phyloP scores from a whole-genome alignment of 1,139 yeast genomes.

The Geotrichum macrosporum region DNA sequence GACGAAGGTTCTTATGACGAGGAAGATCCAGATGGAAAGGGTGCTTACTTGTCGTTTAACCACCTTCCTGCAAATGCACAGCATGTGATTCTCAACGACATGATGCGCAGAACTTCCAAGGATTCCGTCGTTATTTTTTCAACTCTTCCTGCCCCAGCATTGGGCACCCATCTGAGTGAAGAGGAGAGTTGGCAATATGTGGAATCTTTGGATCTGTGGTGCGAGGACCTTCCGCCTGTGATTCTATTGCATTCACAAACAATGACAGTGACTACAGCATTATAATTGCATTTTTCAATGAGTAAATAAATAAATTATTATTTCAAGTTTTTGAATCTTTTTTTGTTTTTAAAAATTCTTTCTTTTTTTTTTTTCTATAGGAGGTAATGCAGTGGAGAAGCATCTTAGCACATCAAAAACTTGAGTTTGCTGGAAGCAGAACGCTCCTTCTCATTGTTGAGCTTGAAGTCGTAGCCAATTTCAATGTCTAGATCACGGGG shows the following conservation, averaged over 20 bases:
- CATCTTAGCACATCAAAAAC: constrained; percentile 20
- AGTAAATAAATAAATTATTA: constrained; percentile 1
- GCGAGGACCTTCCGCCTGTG: constrained; percentile 74
- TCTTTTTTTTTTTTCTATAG: not conserved
- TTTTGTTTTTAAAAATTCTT: not conserved
- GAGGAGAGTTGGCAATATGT: constrained; percentile 70
- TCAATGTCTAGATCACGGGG: constrained; percentile 60
- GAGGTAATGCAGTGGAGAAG: not conserved
- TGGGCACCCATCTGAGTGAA: constrained; percentile 71
- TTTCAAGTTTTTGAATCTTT: not conserved
- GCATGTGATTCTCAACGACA: constrained; percentile 78
- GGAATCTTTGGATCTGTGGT: constrained; percentile 73
- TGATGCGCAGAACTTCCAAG: constrained; percentile 63
- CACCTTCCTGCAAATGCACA: constrained; percentile 89
- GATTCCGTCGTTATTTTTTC: constrained; percentile 71
- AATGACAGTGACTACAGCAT: constrained; percentile 90
- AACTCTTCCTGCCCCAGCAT: constrained; percentile 81
- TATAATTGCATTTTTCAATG: constrained; percentile 37
- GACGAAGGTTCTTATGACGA: constrained; percentile 10
- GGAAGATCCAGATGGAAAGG: constrained; percentile 19
- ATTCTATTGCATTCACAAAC: constrained; percentile 83
- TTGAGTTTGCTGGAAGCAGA: constrained; percentile 10
- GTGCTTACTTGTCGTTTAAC: constrained; percentile 53
- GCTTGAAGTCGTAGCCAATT: constrained; percentile 49
- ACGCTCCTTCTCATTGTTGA: constrained; percentile 41